These are phyloP conservation scores for Paramecium sexaurelia DNA, from an alignment of 73 alveolate genomes.

Conservation along the genomic window DNA sequence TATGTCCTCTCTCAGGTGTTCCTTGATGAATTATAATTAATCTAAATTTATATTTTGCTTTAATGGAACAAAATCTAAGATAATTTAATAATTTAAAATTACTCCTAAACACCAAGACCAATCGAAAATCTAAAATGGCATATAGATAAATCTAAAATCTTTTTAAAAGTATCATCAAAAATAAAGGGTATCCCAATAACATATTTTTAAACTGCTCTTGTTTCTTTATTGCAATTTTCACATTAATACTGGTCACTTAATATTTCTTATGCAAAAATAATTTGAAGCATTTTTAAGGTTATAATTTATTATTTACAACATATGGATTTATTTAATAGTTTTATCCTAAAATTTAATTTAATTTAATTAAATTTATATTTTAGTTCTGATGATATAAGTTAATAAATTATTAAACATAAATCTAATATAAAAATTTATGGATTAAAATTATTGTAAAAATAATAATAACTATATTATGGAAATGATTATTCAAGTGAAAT, in stretches of 20 bases:
- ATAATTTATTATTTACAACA: neutral
- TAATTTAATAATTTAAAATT: neutral
- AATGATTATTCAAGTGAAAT: conserved; percentile 1
- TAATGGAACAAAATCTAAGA: conserved; percentile 25
- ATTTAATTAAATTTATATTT: too few species aligned
- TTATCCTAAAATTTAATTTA: too few species aligned
- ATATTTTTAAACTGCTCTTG: conserved; percentile 32
- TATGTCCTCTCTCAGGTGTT: conserved; percentile 53
- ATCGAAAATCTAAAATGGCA: conserved; percentile 41
- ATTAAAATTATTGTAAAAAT: too few species aligned
- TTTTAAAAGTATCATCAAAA: conserved; percentile 33
- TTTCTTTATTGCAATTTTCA: conserved; percentile 1
- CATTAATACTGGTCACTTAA: conserved; percentile 42
- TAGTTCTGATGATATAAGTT: too few species aligned
- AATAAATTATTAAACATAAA: too few species aligned
- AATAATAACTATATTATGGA: conserved; percentile 40
- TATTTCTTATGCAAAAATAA: conserved; percentile 24
- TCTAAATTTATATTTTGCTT: conserved; percentile 50
- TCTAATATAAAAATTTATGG: too few species aligned
- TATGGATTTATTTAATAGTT: too few species aligned
- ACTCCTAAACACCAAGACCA: conserved; percentile 24
- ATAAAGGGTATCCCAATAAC: conserved; percentile 39
- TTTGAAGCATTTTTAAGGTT: neutral
- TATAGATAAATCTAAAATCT: conserved; percentile 14
- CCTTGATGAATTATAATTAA: conserved; percentile 41